Base-by-base conservation (phyloP, 2,329 filamentous ascomycete species). In the Alternaria ethzedia region DNA sequence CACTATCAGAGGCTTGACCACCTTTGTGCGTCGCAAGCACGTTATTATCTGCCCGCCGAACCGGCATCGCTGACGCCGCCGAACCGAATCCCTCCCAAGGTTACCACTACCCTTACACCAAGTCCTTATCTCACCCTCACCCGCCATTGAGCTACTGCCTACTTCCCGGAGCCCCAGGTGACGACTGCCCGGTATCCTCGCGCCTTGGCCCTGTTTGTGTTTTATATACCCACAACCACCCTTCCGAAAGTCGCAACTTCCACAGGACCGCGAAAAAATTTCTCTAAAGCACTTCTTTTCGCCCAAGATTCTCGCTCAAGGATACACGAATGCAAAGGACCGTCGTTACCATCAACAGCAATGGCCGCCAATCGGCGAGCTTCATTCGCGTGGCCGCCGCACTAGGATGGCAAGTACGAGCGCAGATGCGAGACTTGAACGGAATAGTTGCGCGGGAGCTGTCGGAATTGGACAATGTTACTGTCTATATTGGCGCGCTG, bases 331-430 rank as follows among this genome's bases (percentile, higher is more conserved):
- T 80, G 78, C 77, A 79, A 73, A 79, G 77, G 71, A 96, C 94
- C 83, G 96, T 92, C 59, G 95, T 94, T 78, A 90, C 97, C 77
- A 94, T 98, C 83, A 98, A 98, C 83, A 93, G 93, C 78, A 95
- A 93, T 79, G 96, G 96, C 76, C 92, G 96, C 74, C 96, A 99
- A 85, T 94, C 95, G 69, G 95, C 95, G 62, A 97, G 94, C 63
- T 89, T 99, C 75, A 96, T 97, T 73, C 91, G 96, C 71, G 94
- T 97, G 77, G 95, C 95, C 61, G 93, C 93, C 47, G 96, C 96
- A 64, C 91, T 98, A 59, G 96, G 96, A 70, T 98, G 96, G 85
- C 89, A 91, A 79, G 95, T 99, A 61, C 92, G 93, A 75, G 96
- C 94, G 28, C 96, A 98, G 83, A 86, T 98, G 80, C 89, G 94